Evolutionary conservation across 2,329 filamentous ascomycete genomes (phyloP).

Genomic region (Lasiodiplodia citricola): DNA sequence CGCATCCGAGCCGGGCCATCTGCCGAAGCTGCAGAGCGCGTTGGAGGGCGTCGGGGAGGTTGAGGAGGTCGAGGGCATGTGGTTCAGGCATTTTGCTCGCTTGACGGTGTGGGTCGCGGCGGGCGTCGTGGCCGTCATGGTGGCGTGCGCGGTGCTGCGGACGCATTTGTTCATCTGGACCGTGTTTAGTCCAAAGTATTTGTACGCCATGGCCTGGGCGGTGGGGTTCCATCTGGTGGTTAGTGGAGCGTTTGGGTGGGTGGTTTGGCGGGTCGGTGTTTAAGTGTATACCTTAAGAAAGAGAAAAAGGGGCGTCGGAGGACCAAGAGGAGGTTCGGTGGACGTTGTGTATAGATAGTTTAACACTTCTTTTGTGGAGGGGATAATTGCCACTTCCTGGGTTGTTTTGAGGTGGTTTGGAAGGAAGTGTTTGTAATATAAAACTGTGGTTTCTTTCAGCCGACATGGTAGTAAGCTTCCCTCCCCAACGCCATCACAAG

Average conservation of each 20-base stretch:
- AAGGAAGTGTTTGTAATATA: background rate
- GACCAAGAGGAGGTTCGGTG: background rate
- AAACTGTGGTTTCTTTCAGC: background rate
- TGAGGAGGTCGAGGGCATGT: background rate
- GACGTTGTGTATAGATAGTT: background rate
- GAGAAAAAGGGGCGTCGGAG: background rate
- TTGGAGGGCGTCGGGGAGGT: background rate
- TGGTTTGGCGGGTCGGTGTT: conserved; percentile 35
- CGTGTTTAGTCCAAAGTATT: conserved; percentile 94
- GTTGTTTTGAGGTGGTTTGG: background rate
- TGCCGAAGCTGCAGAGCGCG: conserved; percentile 29
- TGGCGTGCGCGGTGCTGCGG: conserved; percentile 79
- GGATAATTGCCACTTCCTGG: background rate
- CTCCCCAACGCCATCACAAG: background rate
- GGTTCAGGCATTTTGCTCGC: conserved; percentile 59
- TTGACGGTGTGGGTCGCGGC: conserved; percentile 73
- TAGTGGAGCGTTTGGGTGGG: conserved; percentile 39
- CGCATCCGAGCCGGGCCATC: background rate
- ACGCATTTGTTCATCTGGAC: conserved; percentile 98
- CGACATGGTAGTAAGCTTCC: background rate
- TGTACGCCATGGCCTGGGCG: conserved; percentile 91
- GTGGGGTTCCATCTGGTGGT: conserved; percentile 74
- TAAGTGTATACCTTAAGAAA: background rate
- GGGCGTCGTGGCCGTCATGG: conserved; percentile 78
- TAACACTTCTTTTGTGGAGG: background rate